Conservation (phyloP, 192 early-diverging fungal species). For the Podila epicladia region DNA sequence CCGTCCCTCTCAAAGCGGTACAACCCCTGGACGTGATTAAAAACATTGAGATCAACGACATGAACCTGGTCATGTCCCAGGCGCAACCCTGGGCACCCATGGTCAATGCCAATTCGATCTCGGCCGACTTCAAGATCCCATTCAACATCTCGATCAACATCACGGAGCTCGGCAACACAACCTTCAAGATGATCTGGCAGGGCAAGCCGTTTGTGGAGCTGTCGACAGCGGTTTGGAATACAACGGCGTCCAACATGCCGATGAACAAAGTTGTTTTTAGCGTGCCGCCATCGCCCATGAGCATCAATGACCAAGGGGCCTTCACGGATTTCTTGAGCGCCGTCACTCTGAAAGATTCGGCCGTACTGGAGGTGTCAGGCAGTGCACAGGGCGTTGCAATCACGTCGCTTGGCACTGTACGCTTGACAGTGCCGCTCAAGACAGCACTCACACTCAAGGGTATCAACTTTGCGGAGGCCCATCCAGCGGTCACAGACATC, state of each 20-base stretch:
- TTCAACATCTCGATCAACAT: slow-evolving; percentile 64
- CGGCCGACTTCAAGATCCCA: slow-evolving; percentile 57
- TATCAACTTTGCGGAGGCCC: background rate
- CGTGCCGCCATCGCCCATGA: too few species aligned
- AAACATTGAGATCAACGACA: slow-evolving; percentile 51
- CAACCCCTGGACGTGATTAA: slow-evolving; percentile 52
- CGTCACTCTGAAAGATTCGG: too few species aligned
- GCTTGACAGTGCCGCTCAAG: background rate
- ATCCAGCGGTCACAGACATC: slow-evolving; percentile 1
- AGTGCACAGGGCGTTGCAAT: background rate
- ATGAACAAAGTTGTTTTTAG: too few species aligned
- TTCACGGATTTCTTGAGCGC: too few species aligned
- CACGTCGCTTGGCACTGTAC: background rate
- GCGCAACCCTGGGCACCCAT: slow-evolving; percentile 50
- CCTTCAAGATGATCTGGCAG: too few species aligned
- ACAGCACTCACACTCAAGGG: background rate
- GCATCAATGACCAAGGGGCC: too few species aligned
- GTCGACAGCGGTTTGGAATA: too few species aligned
- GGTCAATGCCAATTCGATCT: slow-evolving; percentile 40
- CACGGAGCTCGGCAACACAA: too few species aligned
- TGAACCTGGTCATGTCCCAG: slow-evolving; percentile 53
- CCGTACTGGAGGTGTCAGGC: background rate
- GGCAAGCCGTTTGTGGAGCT: too few species aligned
- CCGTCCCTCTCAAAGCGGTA: slow-evolving; percentile 47
- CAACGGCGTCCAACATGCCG: too few species aligned